Percentiles rank a stretch among this genome's conserved stretches.
Evolutionary conservation across 768 basidiomycete species (phyloP).

Genomic region (Leccinum rimulosum): DNA sequence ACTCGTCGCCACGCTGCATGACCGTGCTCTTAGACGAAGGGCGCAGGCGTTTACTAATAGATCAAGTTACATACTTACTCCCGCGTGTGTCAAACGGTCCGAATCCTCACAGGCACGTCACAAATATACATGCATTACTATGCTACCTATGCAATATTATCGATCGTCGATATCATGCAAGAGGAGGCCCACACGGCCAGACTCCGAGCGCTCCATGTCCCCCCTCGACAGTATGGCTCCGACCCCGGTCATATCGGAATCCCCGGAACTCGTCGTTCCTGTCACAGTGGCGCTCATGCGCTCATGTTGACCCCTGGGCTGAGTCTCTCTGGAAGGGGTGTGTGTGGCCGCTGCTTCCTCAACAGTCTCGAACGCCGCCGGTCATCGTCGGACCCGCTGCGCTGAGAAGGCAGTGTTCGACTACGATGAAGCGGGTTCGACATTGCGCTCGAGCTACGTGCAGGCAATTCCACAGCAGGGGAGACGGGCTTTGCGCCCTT

Average conservation of each 20-base stretch:
- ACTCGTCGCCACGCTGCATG: constrained; percentile 25
- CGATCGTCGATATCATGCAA: constrained; percentile 1
- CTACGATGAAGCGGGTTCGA: constrained; percentile 47
- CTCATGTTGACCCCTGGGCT: constrained; percentile 24
- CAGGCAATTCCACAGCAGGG: constrained; percentile 46
- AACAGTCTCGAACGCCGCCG: constrained; percentile 40
- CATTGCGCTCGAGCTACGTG: constrained; percentile 31
- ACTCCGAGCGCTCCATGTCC: constrained; percentile 3
- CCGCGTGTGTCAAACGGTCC: too few species aligned
- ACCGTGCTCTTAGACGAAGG: neutral
- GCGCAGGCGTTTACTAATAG: neutral
- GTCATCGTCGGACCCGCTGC: constrained; percentile 32
- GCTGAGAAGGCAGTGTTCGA: constrained; percentile 54
- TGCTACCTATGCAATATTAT: neutral
- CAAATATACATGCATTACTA: constrained; percentile 4
- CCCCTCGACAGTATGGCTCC: constrained; percentile 14
- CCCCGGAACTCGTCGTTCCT: neutral
- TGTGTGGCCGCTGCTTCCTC: constrained; percentile 42
- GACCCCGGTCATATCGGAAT: constrained; percentile 1
- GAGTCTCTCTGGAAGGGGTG: constrained; percentile 29
- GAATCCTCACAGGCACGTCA: neutral
- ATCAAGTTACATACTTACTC: neutral
- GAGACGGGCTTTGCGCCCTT: constrained; percentile 39
- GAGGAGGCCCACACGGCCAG: constrained; percentile 16
- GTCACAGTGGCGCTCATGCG: constrained; percentile 8